Conservation (phyloP, 176 grass and related monocot genomes). For the Oryza nivara region DNA sequence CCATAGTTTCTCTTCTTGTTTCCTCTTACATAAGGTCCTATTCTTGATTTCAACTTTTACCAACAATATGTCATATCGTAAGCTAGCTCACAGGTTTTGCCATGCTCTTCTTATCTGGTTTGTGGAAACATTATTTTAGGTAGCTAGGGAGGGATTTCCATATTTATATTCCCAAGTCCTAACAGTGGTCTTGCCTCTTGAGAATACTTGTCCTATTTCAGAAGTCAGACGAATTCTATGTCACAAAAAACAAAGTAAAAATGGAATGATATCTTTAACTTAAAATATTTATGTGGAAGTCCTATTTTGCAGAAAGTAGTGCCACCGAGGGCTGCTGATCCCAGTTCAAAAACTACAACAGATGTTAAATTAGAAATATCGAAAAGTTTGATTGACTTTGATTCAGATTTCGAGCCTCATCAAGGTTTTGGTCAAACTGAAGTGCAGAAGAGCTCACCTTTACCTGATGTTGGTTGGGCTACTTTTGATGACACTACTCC, state of each 20-base stretch:
- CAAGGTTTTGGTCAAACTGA: slow-evolving; percentile 9
- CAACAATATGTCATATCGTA: not conserved
- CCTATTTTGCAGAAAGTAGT: slow-evolving; percentile 32
- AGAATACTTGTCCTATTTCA: not conserved
- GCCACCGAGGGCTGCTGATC: slow-evolving; percentile 34
- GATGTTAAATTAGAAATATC: slow-evolving; percentile 41
- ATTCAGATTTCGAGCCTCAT: slow-evolving; percentile 46
- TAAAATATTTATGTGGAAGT: not conserved
- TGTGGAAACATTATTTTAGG: not conserved
- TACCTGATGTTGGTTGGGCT: slow-evolving; percentile 60
- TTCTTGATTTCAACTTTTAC: slow-evolving; percentile 3
- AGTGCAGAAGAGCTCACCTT: slow-evolving; percentile 21
- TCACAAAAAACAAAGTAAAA: not conserved
- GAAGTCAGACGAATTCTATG: not conserved
- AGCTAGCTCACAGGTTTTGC: not conserved
- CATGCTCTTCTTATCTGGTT: not conserved
- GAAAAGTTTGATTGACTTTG: slow-evolving; percentile 68
- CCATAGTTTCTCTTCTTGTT: not conserved
- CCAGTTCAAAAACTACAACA: slow-evolving; percentile 33
- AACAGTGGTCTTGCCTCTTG: not conserved
- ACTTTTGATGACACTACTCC: slow-evolving; percentile 56
- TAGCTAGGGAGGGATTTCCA: not conserved
- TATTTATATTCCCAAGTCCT: not conserved
- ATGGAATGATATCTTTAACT: not conserved
- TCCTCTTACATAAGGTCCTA: not conserved